Percentiles rank a stretch among this genome's conserved stretches.
phyloP scores from a whole-genome alignment of 1,139 yeast species.

The Saccharomycopsis phalli region DNA sequence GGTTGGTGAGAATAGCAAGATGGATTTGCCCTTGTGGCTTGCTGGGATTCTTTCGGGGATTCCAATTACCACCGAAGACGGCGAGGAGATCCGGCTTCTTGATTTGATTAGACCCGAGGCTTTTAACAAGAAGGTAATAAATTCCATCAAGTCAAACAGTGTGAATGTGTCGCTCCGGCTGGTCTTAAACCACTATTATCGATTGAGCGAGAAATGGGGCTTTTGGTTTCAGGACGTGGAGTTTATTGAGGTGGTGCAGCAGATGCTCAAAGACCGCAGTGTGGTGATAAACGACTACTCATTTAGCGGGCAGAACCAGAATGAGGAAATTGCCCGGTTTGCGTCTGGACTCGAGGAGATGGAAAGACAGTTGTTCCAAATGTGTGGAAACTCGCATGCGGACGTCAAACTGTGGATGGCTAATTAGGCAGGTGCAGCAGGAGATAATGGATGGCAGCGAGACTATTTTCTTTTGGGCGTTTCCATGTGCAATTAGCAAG shows the following conservation, averaged over 20 bases:
- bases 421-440: slow-evolving; percentile 23
- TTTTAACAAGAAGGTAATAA: slow-evolving; percentile 53
- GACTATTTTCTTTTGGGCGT: background rate
- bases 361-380: slow-evolving; percentile 15
- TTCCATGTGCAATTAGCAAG: slow-evolving; percentile 20
- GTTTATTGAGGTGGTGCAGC: slow-evolving; percentile 42
- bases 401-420: slow-evolving; percentile 19
- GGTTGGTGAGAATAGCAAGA: slow-evolving; percentile 52
- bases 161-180: slow-evolving; percentile 57
- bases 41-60: slow-evolving; percentile 68
- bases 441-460: background rate
- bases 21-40: slow-evolving; percentile 85
- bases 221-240: slow-evolving; percentile 58
- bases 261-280: slow-evolving; percentile 23
- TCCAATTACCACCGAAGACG: slow-evolving; percentile 30
- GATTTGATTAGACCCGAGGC: slow-evolving; percentile 64
- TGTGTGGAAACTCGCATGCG: slow-evolving; percentile 13
- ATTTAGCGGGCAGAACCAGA: slow-evolving; percentile 5
- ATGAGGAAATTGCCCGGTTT: slow-evolving; percentile 15
- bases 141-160: slow-evolving; percentile 77
- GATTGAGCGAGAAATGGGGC: slow-evolving; percentile 68
- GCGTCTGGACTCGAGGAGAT: slow-evolving; percentile 17
- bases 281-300: slow-evolving; percentile 19
- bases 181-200: slow-evolving; percentile 58
- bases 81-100: slow-evolving; percentile 48